phyloP scores from a whole-genome alignment of 805 yeast species.

The Ogataea degrootiae region DNA sequence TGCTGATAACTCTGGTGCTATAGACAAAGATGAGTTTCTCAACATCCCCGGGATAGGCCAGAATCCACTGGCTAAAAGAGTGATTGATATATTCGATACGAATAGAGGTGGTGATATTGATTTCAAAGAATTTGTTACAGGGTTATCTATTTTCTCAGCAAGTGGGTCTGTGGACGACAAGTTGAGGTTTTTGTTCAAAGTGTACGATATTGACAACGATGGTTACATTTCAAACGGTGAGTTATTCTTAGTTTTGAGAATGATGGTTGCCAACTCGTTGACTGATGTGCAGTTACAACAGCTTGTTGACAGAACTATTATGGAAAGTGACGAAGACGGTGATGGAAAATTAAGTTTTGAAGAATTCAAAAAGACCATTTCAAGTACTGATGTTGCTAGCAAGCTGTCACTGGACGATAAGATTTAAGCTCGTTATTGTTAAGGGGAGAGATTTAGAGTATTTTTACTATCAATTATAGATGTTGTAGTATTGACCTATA shows the following conservation, averaged over 20 bases:
- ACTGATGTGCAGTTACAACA: slow-evolving; percentile 88
- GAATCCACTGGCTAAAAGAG: slow-evolving; percentile 84
- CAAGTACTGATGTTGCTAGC: slow-evolving; percentile 34
- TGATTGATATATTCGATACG: slow-evolving; percentile 91
- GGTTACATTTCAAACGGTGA: slow-evolving; percentile 96
- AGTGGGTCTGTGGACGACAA: slow-evolving; percentile 79
- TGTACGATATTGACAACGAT: slow-evolving; percentile 93
- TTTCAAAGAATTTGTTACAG: slow-evolving; percentile 82
- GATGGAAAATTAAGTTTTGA: slow-evolving; percentile 82
- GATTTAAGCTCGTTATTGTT: slow-evolving; percentile 1
- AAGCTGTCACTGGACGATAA: slow-evolving; percentile 28
- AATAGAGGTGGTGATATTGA: slow-evolving; percentile 93
- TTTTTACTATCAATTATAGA: too few relatives aligned
- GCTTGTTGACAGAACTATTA: slow-evolving; percentile 92
- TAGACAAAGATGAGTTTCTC: slow-evolving; percentile 85
- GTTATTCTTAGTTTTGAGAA: slow-evolving; percentile 81
- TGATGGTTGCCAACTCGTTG: slow-evolving; percentile 94
- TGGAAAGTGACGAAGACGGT: slow-evolving; percentile 86
- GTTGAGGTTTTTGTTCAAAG: slow-evolving; percentile 82
- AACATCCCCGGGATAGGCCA: slow-evolving; percentile 88
- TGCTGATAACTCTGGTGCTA: slow-evolving; percentile 86
- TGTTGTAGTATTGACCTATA: too few relatives aligned
- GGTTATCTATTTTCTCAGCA: slow-evolving; percentile 73
- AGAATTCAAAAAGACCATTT: slow-evolving; percentile 73
- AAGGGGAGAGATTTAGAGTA: too few relatives aligned